Percentiles rank a stretch among this genome's conserved stretches.
Evolutionary conservation across 1,284 basidiomycete species (phyloP).

Genomic region (Leccinum subfulvum): DNA sequence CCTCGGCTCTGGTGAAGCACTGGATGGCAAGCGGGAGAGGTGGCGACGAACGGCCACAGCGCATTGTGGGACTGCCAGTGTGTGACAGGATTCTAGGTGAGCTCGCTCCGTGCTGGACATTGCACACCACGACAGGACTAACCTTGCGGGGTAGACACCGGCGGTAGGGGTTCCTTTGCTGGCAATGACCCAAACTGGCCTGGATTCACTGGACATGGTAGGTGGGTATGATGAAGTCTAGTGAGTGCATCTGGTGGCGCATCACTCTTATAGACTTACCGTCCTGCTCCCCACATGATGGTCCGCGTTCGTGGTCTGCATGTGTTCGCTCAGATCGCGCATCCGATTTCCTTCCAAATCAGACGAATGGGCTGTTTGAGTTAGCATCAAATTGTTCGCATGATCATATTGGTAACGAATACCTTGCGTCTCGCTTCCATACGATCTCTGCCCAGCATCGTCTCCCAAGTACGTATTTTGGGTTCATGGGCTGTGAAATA

Average conservation of each 20-base stretch:
- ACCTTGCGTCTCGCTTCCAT: too few species aligned
- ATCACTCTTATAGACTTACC: not conserved
- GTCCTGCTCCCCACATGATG: too few species aligned
- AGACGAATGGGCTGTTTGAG: too few species aligned
- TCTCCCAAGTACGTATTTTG: too few species aligned
- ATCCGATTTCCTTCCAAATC: too few species aligned
- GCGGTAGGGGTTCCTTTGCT: not conserved
- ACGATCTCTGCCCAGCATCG: too few species aligned
- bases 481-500: too few species aligned
- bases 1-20: not conserved
- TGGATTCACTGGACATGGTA: not conserved
- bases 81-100: not conserved
- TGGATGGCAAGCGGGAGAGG: not conserved
- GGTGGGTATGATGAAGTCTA: not conserved
- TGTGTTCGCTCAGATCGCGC: too few species aligned
- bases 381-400: too few species aligned
- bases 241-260: not conserved
- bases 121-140: not conserved
- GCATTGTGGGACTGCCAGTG: not conserved
- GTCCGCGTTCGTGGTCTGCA: too few species aligned
- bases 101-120: not conserved
- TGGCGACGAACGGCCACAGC: not conserved
- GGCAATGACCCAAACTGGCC: not conserved
- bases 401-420: too few species aligned
- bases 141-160: not conserved